A percentile compares a stretch with the other conserved stretches of the same genome.
Evolutionary conservation across 2,329 filamentous ascomycete genomes (phyloP).

Genomic region (Fusarium torreyae): DNA sequence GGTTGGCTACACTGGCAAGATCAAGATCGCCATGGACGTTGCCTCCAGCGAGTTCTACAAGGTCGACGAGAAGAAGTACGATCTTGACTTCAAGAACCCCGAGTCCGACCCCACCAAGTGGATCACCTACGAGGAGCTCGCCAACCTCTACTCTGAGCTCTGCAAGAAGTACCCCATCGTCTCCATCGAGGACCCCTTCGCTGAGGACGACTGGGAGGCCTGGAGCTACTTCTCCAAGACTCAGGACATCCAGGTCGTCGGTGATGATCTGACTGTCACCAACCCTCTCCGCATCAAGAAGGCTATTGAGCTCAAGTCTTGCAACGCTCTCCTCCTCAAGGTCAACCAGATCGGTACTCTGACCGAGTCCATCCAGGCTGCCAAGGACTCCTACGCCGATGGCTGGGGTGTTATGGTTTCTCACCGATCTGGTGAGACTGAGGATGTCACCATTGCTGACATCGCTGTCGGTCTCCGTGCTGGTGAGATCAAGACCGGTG

Average conservation of each 20-base stretch:
- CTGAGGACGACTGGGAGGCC: conserved; percentile 99
- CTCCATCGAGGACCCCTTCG: conserved; percentile 98
- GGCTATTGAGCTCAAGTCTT: conserved; percentile 98
- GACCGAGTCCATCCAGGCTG: conserved; percentile 98
- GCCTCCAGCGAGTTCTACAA: conserved; percentile 99
- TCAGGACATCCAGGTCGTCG: conserved; percentile 97
- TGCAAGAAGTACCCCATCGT: conserved; percentile 98
- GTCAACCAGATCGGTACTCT: conserved; percentile 99
- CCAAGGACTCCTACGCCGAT: conserved; percentile 97
- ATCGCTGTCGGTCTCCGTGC: conserved; percentile 96
- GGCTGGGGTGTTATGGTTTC: conserved; percentile 99
- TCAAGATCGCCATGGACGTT: conserved; percentile 99
- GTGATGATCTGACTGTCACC: conserved; percentile 98
- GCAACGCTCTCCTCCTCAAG: conserved; percentile 98
- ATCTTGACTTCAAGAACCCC: conserved; percentile 99
- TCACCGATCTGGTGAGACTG: conserved; percentile 98
- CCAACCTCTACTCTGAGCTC: conserved; percentile 89
- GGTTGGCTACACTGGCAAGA: conserved; percentile 94
- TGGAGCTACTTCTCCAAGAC: conserved; percentile 99
- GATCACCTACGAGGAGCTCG: conserved; percentile 98
- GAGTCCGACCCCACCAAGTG: conserved; percentile 96
- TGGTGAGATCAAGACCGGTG: conserved; percentile 99
- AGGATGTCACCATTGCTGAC: conserved; percentile 99
- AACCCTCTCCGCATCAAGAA: conserved; percentile 99
- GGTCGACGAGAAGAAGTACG: conserved; percentile 97